Percentiles rank a stretch among this genome's conserved stretches.
Evolutionary conservation across 148 eudicot genomes (phyloP).

Genomic region (Vaccinium darrowii): DNA sequence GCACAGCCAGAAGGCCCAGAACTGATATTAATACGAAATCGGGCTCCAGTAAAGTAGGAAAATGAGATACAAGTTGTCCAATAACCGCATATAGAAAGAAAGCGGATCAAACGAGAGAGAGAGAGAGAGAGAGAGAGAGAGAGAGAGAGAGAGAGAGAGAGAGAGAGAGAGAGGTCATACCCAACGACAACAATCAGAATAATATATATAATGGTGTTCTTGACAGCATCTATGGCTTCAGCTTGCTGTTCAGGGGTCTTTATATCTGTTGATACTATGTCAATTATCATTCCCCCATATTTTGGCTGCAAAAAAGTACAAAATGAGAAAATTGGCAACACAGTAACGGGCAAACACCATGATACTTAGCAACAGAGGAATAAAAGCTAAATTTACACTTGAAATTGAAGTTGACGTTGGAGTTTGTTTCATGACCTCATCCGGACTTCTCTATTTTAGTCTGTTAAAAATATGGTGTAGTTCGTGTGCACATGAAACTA

Average conservation of each 20-base stretch:
- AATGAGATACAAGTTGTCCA: not conserved
- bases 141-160: too few species aligned
- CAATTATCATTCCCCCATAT: conserved; percentile 19
- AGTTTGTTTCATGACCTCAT: not conserved
- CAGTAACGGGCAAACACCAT: not conserved
- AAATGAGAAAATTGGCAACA: not conserved
- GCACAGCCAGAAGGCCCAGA: not conserved
- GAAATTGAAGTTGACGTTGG: not conserved
- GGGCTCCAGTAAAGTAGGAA: not conserved
- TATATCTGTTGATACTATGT: conserved; percentile 13
- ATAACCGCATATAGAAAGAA: not conserved
- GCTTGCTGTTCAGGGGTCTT: conserved; percentile 15
- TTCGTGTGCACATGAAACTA: not conserved
- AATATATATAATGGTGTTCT: not conserved
- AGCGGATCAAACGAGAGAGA: conserved; percentile 7
- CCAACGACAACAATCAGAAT: conserved; percentile 5
- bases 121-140: too few species aligned
- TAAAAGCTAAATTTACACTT: not conserved
- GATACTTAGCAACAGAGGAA: not conserved
- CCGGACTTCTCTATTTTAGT: not conserved
- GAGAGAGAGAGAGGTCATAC: not conserved
- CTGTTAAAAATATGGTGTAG: not conserved
- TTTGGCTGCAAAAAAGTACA: conserved; percentile 15
- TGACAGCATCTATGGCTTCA: conserved; percentile 16
- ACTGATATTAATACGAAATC: not conserved